A percentile compares a stretch with the other conserved stretches of the same genome.
Conservation (phyloP, 1,139 yeast genomes). For the Debaryomycetaceae sp. region DNA sequence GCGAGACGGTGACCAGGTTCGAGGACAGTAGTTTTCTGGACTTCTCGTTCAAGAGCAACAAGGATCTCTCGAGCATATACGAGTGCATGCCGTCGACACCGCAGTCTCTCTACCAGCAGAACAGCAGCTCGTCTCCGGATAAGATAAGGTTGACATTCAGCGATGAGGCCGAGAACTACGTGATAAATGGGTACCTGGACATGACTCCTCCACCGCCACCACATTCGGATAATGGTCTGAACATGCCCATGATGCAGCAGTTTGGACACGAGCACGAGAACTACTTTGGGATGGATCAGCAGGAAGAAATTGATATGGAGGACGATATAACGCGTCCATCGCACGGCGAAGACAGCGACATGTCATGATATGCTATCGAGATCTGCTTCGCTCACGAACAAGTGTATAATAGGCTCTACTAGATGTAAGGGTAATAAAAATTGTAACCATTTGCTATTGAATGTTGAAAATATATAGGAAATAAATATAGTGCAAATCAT, state of each 20-base stretch:
- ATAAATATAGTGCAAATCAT: neutral
- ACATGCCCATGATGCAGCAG: slow-evolving; percentile 6
- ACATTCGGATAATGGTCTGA: neutral
- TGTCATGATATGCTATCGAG: neutral
- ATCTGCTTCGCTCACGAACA: neutral
- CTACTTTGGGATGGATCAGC: slow-evolving; percentile 35
- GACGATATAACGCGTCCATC: slow-evolving; percentile 2
- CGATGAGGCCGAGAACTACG: slow-evolving; percentile 40
- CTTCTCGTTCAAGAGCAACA: slow-evolving; percentile 18
- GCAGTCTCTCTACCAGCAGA: slow-evolving; percentile 24
- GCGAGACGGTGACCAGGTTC: slow-evolving; percentile 38
- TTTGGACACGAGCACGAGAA: slow-evolving; percentile 37
- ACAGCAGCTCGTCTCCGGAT: slow-evolving; percentile 7
- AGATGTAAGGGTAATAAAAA: neutral
- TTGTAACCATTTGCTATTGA: neutral
- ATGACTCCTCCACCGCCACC: slow-evolving; percentile 10
- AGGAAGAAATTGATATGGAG: slow-evolving; percentile 9
- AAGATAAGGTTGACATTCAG: slow-evolving; percentile 30
- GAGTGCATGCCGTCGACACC: slow-evolving; percentile 32
- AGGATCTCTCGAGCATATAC: slow-evolving; percentile 11
- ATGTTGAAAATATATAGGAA: neutral
- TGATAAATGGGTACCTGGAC: slow-evolving; percentile 35
- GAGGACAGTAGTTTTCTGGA: slow-evolving; percentile 43
- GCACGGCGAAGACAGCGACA: slow-evolving; percentile 3
- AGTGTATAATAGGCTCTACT: neutral